phyloP scores from a whole-genome alignment of 768 basidiomycete species.

The Trametes sanguinea region DNA sequence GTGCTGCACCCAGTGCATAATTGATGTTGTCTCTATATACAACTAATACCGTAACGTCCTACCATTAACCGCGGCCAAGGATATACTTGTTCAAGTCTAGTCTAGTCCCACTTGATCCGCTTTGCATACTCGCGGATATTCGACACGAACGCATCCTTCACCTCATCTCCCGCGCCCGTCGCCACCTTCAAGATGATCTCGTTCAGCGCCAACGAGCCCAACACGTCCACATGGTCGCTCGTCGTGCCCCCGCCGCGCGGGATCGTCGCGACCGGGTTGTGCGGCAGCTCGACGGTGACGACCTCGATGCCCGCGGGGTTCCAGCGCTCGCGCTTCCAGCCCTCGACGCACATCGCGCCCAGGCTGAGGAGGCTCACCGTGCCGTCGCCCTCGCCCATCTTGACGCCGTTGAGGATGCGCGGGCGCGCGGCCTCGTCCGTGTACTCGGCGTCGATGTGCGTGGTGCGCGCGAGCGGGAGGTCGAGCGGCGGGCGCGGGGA shows the following conservation, averaged over 20 bases:
- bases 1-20: too few species aligned
- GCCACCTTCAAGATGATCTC: conserved; percentile 91
- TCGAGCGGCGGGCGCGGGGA: conserved; percentile 51
- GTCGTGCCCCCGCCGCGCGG: conserved; percentile 93
- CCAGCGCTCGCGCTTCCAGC: conserved; percentile 88
- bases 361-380: conserved; percentile 84
- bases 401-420: conserved; percentile 82
- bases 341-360: conserved; percentile 96
- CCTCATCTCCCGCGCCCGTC: conserved; percentile 75
- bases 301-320: conserved; percentile 90
- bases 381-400: conserved; percentile 94
- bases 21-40: too few species aligned
- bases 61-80: too few species aligned
- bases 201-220: conserved; percentile 78
- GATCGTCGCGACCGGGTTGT: conserved; percentile 68
- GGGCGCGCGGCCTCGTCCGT: conserved; percentile 63
- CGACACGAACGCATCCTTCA: conserved; percentile 71
- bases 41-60: too few species aligned
- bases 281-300: conserved; percentile 86
- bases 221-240: conserved; percentile 77
- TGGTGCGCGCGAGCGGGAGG: conserved; percentile 54
- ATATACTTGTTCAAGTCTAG: too few species aligned
- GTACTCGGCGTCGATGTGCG: conserved; percentile 86
- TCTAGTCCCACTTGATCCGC: conserved; percentile 74
- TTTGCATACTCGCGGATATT: conserved; percentile 74